Evolutionary conservation across 2,329 filamentous ascomycete genomes (phyloP), one percentile per base, ranked within the genome.

Genomic region (Chalara sp.): DNA sequence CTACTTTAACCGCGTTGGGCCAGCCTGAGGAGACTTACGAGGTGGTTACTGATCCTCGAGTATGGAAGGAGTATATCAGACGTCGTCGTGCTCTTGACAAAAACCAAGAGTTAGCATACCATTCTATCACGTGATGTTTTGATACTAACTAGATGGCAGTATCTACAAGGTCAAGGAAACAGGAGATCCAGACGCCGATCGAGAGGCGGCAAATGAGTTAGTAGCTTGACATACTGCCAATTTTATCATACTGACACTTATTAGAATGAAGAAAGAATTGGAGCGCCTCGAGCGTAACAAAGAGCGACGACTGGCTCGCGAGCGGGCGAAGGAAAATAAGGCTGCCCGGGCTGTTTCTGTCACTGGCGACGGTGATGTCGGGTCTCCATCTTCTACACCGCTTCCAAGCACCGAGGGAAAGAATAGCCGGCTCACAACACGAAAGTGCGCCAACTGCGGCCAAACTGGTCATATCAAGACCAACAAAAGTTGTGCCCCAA

Each of bases 391-490:
- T 32, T 68, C 72, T 21, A 69, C 73, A 1, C 71, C 69, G 11
- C 69, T 69, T 6, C 73, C 73, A 32, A 70, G 71, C 5, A 70
- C 81, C 63, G 72, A 76, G 61, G 21, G 21, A 21, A 72, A 74
- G 54, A 65, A 67, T 53, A 78, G 73, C 45, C 83, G 84, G n/a
- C n/a, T n/a, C 54, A 95, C 89, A 51, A 86, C 86, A 33, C 80
- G 95, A 62, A 97, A 97, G 73, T 99, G 93, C 72, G 93, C 93
- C 59, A 97, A 96, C 69, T 99, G 93, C 71, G 93, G 93, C 47
- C 87, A 93, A 68, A 87, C 95, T 49, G 93, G 93, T 32, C 93
- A 99, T 65, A 99, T 99, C 76, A 96, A 96, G 72, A 97, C 92
- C 45, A 97, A 97, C 76, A 95, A 96, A 97, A 96, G 89, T 93